These are phyloP conservation scores for Boletus reticuloceps DNA, from an alignment of 768 basidiomycete genomes.

Conservation along the genomic window DNA sequence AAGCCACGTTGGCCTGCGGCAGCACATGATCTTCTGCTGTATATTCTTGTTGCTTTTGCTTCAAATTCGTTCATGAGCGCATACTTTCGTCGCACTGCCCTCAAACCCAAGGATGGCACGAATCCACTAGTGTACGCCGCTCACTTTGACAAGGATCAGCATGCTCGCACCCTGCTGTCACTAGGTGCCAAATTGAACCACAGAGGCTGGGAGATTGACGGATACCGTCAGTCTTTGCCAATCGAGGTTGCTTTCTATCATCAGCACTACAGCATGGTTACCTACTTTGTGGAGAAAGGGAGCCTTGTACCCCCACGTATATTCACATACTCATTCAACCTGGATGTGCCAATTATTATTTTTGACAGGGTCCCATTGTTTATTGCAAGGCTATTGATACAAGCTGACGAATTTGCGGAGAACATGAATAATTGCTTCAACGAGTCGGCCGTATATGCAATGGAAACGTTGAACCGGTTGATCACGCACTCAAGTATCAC, in stretches of 20 bases:
- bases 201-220: neutral
- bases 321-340: neutral
- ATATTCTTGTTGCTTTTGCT: neutral
- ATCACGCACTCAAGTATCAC: neutral
- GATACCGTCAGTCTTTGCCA: neutral
- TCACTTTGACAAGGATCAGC: neutral
- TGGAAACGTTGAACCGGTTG: neutral
- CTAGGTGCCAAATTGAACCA: neutral
- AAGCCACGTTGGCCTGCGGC: neutral
- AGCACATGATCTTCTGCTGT: neutral
- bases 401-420: neutral
- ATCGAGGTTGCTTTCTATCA: neutral
- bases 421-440: neutral
- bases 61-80: neutral
- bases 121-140: constrained; percentile 6
- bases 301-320: neutral
- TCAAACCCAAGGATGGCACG: neutral
- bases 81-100: neutral
- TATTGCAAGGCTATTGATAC: neutral
- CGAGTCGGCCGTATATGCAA: no score
- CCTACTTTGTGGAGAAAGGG: neutral
- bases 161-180: neutral
- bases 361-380: neutral
- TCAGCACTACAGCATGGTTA: neutral
- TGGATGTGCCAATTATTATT: no score